phyloP scores from a whole-genome alignment of 805 yeast genomes.

The Wickerhamiella brachini region DNA sequence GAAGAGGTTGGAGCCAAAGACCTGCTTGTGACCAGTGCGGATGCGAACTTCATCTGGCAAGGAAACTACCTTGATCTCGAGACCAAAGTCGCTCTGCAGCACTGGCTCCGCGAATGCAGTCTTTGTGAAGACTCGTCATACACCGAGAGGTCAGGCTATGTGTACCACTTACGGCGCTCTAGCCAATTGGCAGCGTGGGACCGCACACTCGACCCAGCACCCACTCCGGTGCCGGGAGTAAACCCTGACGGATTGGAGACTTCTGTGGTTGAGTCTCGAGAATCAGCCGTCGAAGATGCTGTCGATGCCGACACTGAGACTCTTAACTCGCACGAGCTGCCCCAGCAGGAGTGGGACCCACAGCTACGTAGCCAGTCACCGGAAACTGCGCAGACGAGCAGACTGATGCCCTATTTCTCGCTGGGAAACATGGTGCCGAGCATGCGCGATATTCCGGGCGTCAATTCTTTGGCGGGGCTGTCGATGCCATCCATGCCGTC shows the following conservation, averaged over 20 bases:
- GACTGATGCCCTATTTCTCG: background rate
- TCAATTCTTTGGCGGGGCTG: background rate
- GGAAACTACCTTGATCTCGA: conserved; percentile 5
- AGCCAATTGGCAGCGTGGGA: background rate
- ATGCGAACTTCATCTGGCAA: conserved; percentile 9
- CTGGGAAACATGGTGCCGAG: background rate
- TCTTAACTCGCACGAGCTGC: background rate
- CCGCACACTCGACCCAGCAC: background rate
- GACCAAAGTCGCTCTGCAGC: conserved; percentile 9
- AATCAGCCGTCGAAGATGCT: background rate
- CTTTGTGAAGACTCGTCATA: background rate
- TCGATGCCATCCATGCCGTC: background rate
- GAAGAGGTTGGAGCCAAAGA: conserved; percentile 37
- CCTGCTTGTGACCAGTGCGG: conserved; percentile 7
- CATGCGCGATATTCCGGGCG: background rate
- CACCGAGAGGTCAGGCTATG: background rate
- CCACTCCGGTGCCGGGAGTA: background rate
- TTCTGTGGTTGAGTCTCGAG: background rate
- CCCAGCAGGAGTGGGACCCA: background rate
- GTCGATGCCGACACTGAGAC: background rate
- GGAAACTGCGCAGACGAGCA: background rate
- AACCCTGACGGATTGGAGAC: background rate
- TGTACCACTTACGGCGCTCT: background rate
- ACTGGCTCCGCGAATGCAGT: conserved; percentile 9
- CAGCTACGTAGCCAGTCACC: background rate